Evolutionary conservation across 2,329 filamentous ascomycete genomes (phyloP).

Genomic region (Phaeosphaeriaceae sp.): DNA sequence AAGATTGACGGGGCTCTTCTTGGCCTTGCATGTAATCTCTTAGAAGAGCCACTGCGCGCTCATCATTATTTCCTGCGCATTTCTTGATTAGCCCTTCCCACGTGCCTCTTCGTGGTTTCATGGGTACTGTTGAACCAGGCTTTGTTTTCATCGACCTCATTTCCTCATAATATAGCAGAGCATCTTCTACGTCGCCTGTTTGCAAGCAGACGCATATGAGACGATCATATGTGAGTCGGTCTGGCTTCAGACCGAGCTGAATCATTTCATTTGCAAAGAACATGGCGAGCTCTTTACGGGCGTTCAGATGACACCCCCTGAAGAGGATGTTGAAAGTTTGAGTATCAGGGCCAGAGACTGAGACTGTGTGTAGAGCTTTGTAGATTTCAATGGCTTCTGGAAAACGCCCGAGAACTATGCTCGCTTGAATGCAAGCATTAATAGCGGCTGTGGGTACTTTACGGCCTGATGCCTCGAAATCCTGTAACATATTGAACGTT

Average conservation of each 20-base stretch:
- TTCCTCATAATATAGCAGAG: slow-evolving; percentile 58
- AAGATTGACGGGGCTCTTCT: slow-evolving; percentile 13
- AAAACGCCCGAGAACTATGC: slow-evolving; percentile 53
- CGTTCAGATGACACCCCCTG: slow-evolving; percentile 52
- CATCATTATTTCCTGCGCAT: slow-evolving; percentile 17
- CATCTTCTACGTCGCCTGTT: slow-evolving; percentile 51
- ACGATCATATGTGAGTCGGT: slow-evolving; percentile 66
- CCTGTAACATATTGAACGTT: slow-evolving; percentile 64
- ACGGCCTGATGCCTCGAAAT: slow-evolving; percentile 58
- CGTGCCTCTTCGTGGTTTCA: slow-evolving; percentile 24
- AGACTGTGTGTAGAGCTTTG: slow-evolving; percentile 64
- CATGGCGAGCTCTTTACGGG: slow-evolving; percentile 62
- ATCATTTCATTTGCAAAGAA: slow-evolving; percentile 69
- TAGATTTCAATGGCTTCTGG: slow-evolving; percentile 65
- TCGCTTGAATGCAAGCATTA: slow-evolving; percentile 61
- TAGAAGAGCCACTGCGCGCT: slow-evolving; percentile 24
- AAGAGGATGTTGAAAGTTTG: slow-evolving; percentile 69
- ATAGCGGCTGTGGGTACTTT: slow-evolving; percentile 59
- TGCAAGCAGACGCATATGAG: slow-evolving; percentile 64
- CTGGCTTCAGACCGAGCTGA: slow-evolving; percentile 60
- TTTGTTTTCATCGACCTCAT: slow-evolving; percentile 45
- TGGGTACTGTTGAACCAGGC: slow-evolving; percentile 5
- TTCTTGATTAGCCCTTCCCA: slow-evolving; percentile 23
- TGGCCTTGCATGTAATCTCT: slow-evolving; percentile 22
- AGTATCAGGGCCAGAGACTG: slow-evolving; percentile 52